These are phyloP conservation scores for Zygosaccharomyces rouxii DNA, from an alignment of 805 yeast species.

Conservation along the genomic window DNA sequence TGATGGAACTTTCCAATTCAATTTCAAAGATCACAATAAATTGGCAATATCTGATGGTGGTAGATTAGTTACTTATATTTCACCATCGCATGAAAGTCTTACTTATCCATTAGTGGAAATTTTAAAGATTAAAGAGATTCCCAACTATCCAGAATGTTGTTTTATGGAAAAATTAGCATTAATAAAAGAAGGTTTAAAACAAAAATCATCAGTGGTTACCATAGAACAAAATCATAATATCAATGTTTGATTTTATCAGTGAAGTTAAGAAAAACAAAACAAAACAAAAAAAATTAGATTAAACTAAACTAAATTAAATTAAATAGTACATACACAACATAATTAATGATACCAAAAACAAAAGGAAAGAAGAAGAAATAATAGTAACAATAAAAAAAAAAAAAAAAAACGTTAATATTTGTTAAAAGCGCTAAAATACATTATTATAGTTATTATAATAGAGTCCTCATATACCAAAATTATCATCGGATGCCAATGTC, in stretches of 20 bases:
- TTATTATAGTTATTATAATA: not conserved
- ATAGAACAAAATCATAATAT: slow-evolving; percentile 18
- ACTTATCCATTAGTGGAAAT: slow-evolving; percentile 54
- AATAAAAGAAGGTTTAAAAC: slow-evolving; percentile 62
- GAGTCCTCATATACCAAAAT: slow-evolving; percentile 21
- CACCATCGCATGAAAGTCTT: slow-evolving; percentile 67
- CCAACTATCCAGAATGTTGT: slow-evolving; percentile 45
- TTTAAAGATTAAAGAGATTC: slow-evolving; percentile 44
- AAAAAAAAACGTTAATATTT: not conserved
- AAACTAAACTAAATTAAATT: not conserved
- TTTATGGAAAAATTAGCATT: slow-evolving; percentile 44
- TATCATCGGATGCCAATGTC: slow-evolving; percentile 56
- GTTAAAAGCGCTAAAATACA: not conserved
- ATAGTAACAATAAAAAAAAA: not conserved
- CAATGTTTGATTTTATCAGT: not conserved
- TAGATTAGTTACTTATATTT: slow-evolving; percentile 70
- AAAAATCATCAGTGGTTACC: slow-evolving; percentile 32
- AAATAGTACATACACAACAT: slow-evolving; percentile 1
- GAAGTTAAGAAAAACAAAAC: not conserved
- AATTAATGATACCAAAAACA: slow-evolving; percentile 1
- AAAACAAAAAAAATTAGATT: too few relatives aligned
- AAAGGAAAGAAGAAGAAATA: too few relatives aligned
- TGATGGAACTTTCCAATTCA: slow-evolving; percentile 89
- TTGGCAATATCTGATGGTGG: slow-evolving; percentile 76
- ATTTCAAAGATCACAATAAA: slow-evolving; percentile 93